Percentiles rank a stretch among this genome's conserved stretches.
phyloP scores from a whole-genome alignment of 768 basidiomycete genomes.

The Lyophyllum atratum region DNA sequence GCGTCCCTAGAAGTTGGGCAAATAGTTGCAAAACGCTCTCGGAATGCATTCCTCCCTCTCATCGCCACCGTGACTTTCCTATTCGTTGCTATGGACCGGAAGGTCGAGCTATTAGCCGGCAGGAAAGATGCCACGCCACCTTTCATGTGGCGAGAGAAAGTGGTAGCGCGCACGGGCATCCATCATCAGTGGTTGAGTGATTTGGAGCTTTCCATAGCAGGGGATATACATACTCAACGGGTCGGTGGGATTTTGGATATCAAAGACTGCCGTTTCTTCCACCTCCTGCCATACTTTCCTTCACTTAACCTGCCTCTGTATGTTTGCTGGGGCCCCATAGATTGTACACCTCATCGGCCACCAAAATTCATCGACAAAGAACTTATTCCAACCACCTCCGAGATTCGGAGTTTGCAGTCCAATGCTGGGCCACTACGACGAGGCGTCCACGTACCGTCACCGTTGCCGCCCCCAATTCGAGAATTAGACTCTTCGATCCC shows the following conservation, averaged over 20 bases:
- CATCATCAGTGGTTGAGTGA: slow-evolving; percentile 12
- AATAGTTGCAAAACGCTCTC: background rate
- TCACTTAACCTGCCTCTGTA: background rate
- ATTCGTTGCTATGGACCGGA: background rate
- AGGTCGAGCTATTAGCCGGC: too few relatives aligned
- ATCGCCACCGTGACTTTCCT: slow-evolving; percentile 12
- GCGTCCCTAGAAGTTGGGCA: background rate
- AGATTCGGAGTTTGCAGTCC: background rate
- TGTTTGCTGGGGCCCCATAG: background rate
- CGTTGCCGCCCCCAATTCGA: too few relatives aligned
- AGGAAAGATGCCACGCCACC: background rate
- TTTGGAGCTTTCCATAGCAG: slow-evolving; percentile 10
- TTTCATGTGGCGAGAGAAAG: slow-evolving; percentile 8
- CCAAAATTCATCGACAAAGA: background rate
- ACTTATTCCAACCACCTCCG: background rate
- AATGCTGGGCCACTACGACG: background rate
- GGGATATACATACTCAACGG: background rate
- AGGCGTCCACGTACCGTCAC: background rate
- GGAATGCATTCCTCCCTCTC: slow-evolving; percentile 15
- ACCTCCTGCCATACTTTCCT: background rate
- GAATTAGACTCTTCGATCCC: too few relatives aligned
- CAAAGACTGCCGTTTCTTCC: background rate
- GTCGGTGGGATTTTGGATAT: slow-evolving; percentile 14
- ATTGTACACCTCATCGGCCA: background rate
- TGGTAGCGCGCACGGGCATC: background rate